Evolutionary conservation across 176 grass and related monocot species (phyloP).

Genomic region (Carex kokanica): DNA sequence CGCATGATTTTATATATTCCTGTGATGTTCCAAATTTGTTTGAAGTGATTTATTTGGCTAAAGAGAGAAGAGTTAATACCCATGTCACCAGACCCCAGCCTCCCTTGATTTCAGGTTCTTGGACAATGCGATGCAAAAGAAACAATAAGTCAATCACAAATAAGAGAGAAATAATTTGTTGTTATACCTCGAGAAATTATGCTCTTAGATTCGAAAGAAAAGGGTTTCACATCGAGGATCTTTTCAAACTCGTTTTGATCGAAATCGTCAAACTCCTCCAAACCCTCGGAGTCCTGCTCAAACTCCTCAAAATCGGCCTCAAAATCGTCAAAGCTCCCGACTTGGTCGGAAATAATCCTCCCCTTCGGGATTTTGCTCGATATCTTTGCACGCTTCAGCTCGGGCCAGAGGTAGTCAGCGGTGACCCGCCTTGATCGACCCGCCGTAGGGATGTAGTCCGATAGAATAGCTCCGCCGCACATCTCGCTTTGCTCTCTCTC

Average conservation of each 20-base stretch:
- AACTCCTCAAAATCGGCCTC: slow-evolving; percentile 72
- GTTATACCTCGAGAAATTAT: slow-evolving; percentile 42
- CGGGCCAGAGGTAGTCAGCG: slow-evolving; percentile 51
- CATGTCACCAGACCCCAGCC: background rate
- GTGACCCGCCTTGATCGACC: slow-evolving; percentile 28
- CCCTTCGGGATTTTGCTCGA: slow-evolving; percentile 20
- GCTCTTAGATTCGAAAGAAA: slow-evolving; percentile 29
- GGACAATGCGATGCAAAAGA: slow-evolving; percentile 18
- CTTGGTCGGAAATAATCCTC: slow-evolving; percentile 32
- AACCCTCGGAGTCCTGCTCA: slow-evolving; percentile 35
- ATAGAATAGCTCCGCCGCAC: slow-evolving; percentile 84
- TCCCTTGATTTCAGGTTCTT: background rate
- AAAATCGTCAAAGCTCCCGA: slow-evolving; percentile 51
- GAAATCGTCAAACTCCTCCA: slow-evolving; percentile 31
- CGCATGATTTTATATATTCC: too few species aligned
- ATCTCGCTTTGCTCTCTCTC: slow-evolving; percentile 14
- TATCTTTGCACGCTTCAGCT: slow-evolving; percentile 51
- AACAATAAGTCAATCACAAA: background rate
- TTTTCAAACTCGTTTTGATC: slow-evolving; percentile 15
- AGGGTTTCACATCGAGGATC: slow-evolving; percentile 46
- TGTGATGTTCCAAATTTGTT: background rate
- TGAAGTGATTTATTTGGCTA: background rate
- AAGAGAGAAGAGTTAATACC: background rate
- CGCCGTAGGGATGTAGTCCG: slow-evolving; percentile 27
- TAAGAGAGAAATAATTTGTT: background rate